phyloP scores from a whole-genome alignment of 192 early-diverging fungal genomes.

The Rhizophagus prolifer region DNA sequence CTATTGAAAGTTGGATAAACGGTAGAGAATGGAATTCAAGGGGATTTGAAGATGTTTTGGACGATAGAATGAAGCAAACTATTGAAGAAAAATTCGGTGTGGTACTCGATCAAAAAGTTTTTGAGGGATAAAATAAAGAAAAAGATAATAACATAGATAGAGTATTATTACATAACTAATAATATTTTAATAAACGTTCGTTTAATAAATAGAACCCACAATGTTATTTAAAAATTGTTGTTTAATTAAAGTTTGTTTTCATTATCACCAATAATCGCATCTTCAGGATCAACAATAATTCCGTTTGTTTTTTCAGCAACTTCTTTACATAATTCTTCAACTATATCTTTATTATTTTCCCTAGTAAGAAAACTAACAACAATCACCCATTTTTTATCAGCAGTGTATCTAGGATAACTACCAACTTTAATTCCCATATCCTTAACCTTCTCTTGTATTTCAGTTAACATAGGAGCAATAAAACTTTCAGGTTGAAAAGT shows the following conservation, averaged over 20 bases:
- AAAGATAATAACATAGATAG: too few relatives aligned
- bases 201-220: too few relatives aligned
- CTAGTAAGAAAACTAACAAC: conserved; percentile 54
- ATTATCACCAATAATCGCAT: background rate
- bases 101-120: conserved; percentile 69
- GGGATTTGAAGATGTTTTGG: conserved; percentile 77
- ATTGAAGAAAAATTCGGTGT: conserved; percentile 79
- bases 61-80: conserved; percentile 62
- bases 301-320: conserved; percentile 32
- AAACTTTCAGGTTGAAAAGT: conserved; percentile 46
- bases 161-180: too few relatives aligned
- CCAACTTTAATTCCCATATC: conserved; percentile 48
- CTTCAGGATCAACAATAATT: background rate
- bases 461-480: conserved; percentile 45
- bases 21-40: conserved; percentile 32
- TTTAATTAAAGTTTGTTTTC: background rate
- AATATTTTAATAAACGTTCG: too few relatives aligned
- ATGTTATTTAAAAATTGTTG: too few relatives aligned
- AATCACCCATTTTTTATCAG: conserved; percentile 39
- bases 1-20: conserved; percentile 38
- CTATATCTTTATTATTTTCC: conserved; percentile 30
- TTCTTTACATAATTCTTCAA: conserved; percentile 34
- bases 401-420: conserved; percentile 55
- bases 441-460: conserved; percentile 35
- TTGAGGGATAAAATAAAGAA: conserved; percentile 65